Conservation (phyloP, 2,329 filamentous ascomycete genomes). For the Neonectria coccinea region DNA sequence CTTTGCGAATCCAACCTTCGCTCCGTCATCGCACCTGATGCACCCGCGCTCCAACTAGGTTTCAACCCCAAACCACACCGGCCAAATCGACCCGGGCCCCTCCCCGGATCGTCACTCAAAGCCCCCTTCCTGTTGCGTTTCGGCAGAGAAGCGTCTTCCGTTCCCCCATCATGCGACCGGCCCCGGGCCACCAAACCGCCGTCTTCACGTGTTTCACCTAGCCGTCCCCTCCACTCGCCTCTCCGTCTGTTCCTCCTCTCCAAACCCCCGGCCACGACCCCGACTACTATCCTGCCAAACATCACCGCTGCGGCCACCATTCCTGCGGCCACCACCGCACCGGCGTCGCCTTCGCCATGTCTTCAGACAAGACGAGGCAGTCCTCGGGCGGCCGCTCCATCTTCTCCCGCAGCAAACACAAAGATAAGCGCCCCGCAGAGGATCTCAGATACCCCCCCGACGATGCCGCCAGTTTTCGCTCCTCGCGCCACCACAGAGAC, state of each 20-base stretch:
- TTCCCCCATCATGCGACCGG: constrained; percentile 55
- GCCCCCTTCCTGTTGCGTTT: constrained; percentile 18
- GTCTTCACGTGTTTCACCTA: constrained; percentile 34
- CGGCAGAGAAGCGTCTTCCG: constrained; percentile 15
- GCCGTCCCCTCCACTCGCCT: constrained; percentile 7
- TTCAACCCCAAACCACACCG: constrained; percentile 35
- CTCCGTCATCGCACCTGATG: constrained; percentile 28
- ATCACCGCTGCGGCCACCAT: constrained; percentile 35
- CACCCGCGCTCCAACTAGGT: constrained; percentile 31
- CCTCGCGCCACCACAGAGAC: constrained; percentile 80
- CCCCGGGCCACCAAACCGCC: constrained; percentile 52
- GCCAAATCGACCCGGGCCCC: constrained; percentile 35
- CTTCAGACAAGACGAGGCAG: constrained; percentile 83
- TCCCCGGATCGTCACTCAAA: constrained; percentile 22
- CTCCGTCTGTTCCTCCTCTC: constrained; percentile 19
- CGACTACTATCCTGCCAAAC: constrained; percentile 38
- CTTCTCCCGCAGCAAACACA: constrained; percentile 91
- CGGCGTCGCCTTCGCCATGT: constrained; percentile 56
- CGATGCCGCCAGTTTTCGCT: constrained; percentile 72
- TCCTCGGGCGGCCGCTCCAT: constrained; percentile 82
- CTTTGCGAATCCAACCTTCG: constrained; percentile 28
- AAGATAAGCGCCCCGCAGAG: constrained; percentile 71
- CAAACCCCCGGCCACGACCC: constrained; percentile 28
- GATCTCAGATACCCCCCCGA: constrained; percentile 69
- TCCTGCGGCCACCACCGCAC: constrained; percentile 39